Evolutionary conservation across 148 eudicot species (phyloP), one percentile per base, ranked within the genome.

Genomic region (Pharnaceum exiguum): DNA sequence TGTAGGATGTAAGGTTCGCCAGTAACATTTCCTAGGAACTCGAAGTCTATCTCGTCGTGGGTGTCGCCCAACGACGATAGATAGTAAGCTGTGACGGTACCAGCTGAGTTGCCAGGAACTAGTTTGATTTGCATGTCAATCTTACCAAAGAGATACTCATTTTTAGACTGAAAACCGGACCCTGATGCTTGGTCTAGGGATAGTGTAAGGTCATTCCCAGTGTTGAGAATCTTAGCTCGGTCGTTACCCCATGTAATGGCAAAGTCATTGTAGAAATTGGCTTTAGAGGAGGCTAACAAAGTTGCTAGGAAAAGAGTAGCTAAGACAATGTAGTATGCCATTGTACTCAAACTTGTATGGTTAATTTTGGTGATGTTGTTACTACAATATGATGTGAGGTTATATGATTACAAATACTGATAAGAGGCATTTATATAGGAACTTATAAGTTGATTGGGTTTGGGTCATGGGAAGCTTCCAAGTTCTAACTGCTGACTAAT

Each of bases 21-120:
- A 3, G 53, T 47, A 5, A 60, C 62, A 16, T 66, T 72, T 1
- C 76, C 71, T 18, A 72, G 19, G 55, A 66, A 72, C 71, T 72
- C 67, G 3, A 72, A 72, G 19, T 72, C 76, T 16, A 72, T 66
- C 62, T 72, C 76, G 46, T 72, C 71, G 5, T 61, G 66, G 42
- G 67, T 26, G 2, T 51, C 3, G 0, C 67, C 71, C 26, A 11
- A 3, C 1, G 76, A 72, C 21, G 71, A 72, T 0, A 72, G 27
- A 36, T 72, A 72, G 36, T 72, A 72, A 47, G 76, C 36, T 0
- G 71, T 72, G 25, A 72, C 76, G 9, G 67, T 66, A 3, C 71
- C 76, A 43, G 71, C 76, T 13, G 71, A 72, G 33, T 72, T 72
- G 4, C 71, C 59, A 7, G 63, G 54, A 2, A 72, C 70, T n/a